phyloP scores from a whole-genome alignment of 169 alveolate species.

The Plasmodium vivax region DNA sequence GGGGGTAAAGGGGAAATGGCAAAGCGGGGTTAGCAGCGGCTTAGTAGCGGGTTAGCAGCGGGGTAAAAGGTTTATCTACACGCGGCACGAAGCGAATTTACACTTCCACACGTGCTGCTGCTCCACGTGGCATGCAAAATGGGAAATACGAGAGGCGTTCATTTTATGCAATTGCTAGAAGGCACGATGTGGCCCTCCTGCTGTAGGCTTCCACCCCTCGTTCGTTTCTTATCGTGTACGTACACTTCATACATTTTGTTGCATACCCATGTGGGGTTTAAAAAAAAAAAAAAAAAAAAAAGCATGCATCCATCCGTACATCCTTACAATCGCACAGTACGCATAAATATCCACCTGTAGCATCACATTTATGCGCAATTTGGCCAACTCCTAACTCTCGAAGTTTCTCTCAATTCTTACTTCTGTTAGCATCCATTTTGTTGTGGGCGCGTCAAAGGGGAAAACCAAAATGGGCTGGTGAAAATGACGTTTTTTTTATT shows the following conservation, averaged over 20 bases:
- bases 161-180: not conserved
- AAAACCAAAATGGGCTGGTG: not conserved
- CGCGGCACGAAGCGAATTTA: not conserved
- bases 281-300: not conserved
- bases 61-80: not conserved
- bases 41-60: not conserved
- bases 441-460: not conserved
- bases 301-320: not conserved
- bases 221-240: not conserved
- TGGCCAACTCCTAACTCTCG: not conserved
- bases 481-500: not conserved
- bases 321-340: not conserved
- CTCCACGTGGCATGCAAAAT: not conserved
- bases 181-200: not conserved
- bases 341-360: not conserved
- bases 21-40: not conserved
- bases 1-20: not conserved
- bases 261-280: not conserved
- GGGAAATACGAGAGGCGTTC: not conserved
- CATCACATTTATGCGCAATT: not conserved
- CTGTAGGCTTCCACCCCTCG: not conserved
- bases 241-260: not conserved
- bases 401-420: not conserved
- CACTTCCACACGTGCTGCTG: not conserved
- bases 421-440: conserved; percentile 1